Percentiles rank a stretch among this genome's conserved stretches.
These are phyloP conservation scores for Peronospora destructor DNA, from an alignment of 352 stramenopile species.

Conservation along the genomic window DNA sequence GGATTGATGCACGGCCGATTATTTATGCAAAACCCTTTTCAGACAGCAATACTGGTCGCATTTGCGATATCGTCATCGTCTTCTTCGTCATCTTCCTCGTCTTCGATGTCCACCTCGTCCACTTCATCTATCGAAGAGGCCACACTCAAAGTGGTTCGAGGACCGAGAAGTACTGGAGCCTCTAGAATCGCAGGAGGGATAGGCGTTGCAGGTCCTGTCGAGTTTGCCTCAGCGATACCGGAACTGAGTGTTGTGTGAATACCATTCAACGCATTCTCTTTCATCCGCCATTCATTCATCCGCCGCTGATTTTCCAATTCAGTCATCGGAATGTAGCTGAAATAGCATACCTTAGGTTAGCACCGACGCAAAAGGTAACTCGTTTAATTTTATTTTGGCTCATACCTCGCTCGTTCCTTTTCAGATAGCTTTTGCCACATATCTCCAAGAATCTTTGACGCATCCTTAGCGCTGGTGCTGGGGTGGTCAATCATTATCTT, in stretches of 20 bases:
- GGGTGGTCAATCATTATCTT: conserved; percentile 73
- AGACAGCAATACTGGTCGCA: conserved; percentile 32
- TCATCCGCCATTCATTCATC: conserved; percentile 71
- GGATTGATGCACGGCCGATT: not conserved
- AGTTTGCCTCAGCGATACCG: conserved; percentile 16
- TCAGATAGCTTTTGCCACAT: conserved; percentile 84
- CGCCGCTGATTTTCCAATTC: conserved; percentile 71
- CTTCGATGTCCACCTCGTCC: conserved; percentile 34
- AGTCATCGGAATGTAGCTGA: conserved; percentile 64
- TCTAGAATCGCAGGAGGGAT: conserved; percentile 14
- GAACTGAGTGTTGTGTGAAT: conserved; percentile 17
- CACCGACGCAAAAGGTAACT: not conserved
- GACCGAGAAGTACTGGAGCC: conserved; percentile 18
- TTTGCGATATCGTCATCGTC: conserved; percentile 50
- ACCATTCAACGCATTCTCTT: conserved; percentile 51
- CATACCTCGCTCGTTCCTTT: conserved; percentile 58
- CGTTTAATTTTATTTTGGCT: not conserved
- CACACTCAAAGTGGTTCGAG: conserved; percentile 21
- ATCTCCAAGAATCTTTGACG: conserved; percentile 74
- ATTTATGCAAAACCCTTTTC: conserved; percentile 14
- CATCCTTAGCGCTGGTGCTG: conserved; percentile 70
- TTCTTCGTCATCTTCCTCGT: conserved; percentile 43
- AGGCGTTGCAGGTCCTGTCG: conserved; percentile 8
- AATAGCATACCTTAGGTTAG: conserved; percentile 10
- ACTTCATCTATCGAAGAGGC: conserved; percentile 29